Evolutionary conservation across 192 early-diverging fungal genomes (phyloP).

Genomic region (Podila epicladia): DNA sequence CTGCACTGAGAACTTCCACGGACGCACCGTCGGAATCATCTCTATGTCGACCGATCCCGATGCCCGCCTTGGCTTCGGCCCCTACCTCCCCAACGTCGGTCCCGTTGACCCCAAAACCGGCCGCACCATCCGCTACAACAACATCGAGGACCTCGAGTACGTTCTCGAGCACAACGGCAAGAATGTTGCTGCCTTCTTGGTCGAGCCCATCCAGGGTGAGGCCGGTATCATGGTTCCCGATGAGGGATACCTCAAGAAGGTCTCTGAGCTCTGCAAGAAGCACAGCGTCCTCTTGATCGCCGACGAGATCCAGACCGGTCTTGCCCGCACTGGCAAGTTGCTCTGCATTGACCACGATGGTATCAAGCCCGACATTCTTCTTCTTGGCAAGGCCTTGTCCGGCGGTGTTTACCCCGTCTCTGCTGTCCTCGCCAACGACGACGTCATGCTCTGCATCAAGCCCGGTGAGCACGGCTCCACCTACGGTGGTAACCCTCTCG

Average conservation of each 20-base stretch:
- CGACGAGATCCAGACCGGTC: constrained; percentile 98
- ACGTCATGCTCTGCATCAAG: constrained; percentile 84
- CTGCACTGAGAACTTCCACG: constrained; percentile 94
- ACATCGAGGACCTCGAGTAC: constrained; percentile 87
- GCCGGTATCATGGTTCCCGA: constrained; percentile 97
- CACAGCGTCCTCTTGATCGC: constrained; percentile 98
- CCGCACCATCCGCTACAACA: constrained; percentile 81
- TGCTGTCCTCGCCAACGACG: constrained; percentile 87
- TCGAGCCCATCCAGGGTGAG: constrained; percentile 99
- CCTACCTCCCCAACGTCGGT: constrained; percentile 90
- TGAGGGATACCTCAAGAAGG: constrained; percentile 88
- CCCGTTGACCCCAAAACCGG: constrained; percentile 81
- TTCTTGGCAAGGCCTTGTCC: constrained; percentile 98
- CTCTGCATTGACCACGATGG: constrained; percentile 94
- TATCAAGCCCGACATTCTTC: constrained; percentile 92
- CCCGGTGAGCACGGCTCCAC: constrained; percentile 98
- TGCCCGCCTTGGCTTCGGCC: constrained; percentile 88
- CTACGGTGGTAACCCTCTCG: constrained; percentile 97
- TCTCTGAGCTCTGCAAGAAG: constrained; percentile 94
- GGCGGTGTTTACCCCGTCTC: constrained; percentile 97
- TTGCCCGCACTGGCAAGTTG: constrained; percentile 94
- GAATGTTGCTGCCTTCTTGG: constrained; percentile 91
- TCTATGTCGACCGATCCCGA: constrained; percentile 96
- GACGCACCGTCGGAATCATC: constrained; percentile 92
- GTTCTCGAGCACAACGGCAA: constrained; percentile 85